Percentiles rank a stretch among this genome's conserved stretches.
Evolutionary conservation across 352 stramenopile genomes (phyloP).

Genomic region (Phytopythium vexans): DNA sequence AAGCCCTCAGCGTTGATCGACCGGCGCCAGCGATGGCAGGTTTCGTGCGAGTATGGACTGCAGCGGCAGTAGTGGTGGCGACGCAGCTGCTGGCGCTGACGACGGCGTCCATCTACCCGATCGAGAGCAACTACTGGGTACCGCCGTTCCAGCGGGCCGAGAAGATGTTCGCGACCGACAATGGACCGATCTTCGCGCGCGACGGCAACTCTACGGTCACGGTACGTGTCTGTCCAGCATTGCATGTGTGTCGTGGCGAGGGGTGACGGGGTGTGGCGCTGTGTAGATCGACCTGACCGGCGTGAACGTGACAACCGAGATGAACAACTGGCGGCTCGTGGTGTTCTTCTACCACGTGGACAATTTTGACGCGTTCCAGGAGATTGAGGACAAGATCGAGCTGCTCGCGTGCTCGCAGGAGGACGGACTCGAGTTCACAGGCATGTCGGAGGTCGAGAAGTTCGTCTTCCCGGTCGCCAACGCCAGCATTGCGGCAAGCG

Average conservation of each 20-base stretch:
- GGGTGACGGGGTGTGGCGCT: background rate
- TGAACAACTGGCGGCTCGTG: constrained; percentile 70
- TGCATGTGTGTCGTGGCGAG: background rate
- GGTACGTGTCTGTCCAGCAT: constrained; percentile 17
- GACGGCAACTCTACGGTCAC: constrained; percentile 61
- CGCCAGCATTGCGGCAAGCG: constrained; percentile 38
- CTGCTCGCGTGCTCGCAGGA: constrained; percentile 63
- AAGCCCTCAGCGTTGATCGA: too few relatives aligned
- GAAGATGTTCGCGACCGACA: constrained; percentile 81
- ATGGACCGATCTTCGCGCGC: constrained; percentile 63
- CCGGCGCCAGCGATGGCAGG: too few relatives aligned
- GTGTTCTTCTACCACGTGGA: constrained; percentile 85
- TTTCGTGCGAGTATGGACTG: too few relatives aligned
- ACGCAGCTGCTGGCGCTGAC: constrained; percentile 9
- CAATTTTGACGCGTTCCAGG: constrained; percentile 55
- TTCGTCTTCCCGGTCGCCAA: constrained; percentile 67
- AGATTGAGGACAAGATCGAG: constrained; percentile 67
- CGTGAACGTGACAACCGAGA: constrained; percentile 63
- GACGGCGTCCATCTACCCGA: constrained; percentile 61
- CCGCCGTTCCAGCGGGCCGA: constrained; percentile 80
- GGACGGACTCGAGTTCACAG: constrained; percentile 38
- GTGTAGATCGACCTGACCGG: constrained; percentile 57
- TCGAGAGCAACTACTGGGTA: constrained; percentile 71
- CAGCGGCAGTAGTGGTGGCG: constrained; percentile 8
- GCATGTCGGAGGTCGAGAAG: constrained; percentile 64